Conservation (phyloP, 2,329 filamentous ascomycete genomes). For the Bipolaris victoriae region DNA sequence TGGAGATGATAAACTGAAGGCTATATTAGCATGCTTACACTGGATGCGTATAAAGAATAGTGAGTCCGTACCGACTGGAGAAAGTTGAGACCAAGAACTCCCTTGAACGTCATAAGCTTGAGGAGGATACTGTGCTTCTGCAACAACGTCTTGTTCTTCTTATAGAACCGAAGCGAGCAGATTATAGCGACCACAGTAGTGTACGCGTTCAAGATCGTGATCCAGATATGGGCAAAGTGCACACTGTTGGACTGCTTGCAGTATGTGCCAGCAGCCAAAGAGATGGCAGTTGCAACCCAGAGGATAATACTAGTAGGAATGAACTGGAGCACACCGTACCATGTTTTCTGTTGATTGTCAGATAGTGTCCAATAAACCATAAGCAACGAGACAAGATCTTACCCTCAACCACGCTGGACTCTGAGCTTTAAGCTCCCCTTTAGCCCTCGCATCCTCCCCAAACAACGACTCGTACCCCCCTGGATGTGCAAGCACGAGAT, state of each 20-base stretch:
- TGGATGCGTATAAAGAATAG: too few species aligned
- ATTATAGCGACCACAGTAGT: slow-evolving; percentile 31
- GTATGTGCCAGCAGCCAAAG: slow-evolving; percentile 34
- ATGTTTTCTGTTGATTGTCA: slow-evolving; percentile 25
- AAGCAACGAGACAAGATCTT: background rate
- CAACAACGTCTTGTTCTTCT: slow-evolving; percentile 27
- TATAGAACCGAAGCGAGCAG: slow-evolving; percentile 34
- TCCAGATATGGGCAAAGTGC: slow-evolving; percentile 43
- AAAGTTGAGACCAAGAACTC: slow-evolving; percentile 39
- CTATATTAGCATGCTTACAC: background rate
- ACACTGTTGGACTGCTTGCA: slow-evolving; percentile 38
- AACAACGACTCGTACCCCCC: slow-evolving; percentile 41
- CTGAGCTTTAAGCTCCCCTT: slow-evolving; percentile 15
- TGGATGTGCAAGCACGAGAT: slow-evolving; percentile 33
- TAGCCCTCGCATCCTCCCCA: slow-evolving; percentile 23
- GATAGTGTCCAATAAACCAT: background rate
- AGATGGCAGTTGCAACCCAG: slow-evolving; percentile 35
- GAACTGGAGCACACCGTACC: slow-evolving; percentile 43
- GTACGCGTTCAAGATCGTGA: slow-evolving; percentile 30
- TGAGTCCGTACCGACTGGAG: slow-evolving; percentile 34
- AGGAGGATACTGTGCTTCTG: slow-evolving; percentile 33
- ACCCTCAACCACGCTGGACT: slow-evolving; percentile 40
- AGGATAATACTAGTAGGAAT: slow-evolving; percentile 37
- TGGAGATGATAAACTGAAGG: slow-evolving; percentile 35
- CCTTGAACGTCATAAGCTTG: slow-evolving; percentile 42